A percentile compares a stretch with the other conserved stretches of the same genome.
Evolutionary conservation across 768 basidiomycete genomes (phyloP).

Genomic region (Hirschioporus abietinus): DNA sequence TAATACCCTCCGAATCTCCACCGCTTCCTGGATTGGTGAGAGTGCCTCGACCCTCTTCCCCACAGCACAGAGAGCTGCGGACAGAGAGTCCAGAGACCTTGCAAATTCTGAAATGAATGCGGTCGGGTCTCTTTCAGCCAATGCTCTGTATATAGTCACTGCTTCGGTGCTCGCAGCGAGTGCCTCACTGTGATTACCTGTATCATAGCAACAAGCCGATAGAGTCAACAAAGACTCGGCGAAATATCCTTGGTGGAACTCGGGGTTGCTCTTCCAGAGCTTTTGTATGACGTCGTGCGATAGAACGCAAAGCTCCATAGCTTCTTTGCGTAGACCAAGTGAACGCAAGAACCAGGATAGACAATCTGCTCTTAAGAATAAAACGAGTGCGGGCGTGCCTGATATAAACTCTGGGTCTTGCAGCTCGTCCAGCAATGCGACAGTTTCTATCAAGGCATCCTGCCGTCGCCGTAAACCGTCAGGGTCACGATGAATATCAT

Average conservation of each 20-base stretch:
- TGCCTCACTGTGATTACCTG: constrained; percentile 2
- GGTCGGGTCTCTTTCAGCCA: constrained; percentile 7
- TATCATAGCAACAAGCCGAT: constrained; percentile 6
- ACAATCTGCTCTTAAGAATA: neutral
- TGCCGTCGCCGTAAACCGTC: neutral
- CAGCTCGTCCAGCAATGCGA: neutral
- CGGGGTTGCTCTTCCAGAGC: neutral
- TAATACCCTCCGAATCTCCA: constrained; percentile 5
- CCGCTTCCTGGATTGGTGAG: constrained; percentile 8
- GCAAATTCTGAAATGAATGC: constrained; percentile 10
- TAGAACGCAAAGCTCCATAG: neutral
- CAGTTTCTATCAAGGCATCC: neutral
- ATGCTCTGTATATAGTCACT: constrained; percentile 6
- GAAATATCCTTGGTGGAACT: constrained; percentile 1
- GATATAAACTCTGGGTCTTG: neutral
- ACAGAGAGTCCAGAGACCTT: neutral
- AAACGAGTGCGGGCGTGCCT: neutral
- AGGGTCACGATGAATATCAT: neutral
- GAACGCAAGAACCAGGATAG: neutral
- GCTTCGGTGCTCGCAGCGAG: constrained; percentile 9
- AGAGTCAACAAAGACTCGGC: constrained; percentile 8
- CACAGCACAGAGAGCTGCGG: neutral
- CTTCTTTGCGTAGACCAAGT: constrained; percentile 8
- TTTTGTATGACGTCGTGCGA: neutral
- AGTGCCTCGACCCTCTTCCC: constrained; percentile 8